These are phyloP conservation scores for Fusarium mexicanum DNA, from an alignment of 2,329 filamentous ascomycete genomes.

Conservation along the genomic window DNA sequence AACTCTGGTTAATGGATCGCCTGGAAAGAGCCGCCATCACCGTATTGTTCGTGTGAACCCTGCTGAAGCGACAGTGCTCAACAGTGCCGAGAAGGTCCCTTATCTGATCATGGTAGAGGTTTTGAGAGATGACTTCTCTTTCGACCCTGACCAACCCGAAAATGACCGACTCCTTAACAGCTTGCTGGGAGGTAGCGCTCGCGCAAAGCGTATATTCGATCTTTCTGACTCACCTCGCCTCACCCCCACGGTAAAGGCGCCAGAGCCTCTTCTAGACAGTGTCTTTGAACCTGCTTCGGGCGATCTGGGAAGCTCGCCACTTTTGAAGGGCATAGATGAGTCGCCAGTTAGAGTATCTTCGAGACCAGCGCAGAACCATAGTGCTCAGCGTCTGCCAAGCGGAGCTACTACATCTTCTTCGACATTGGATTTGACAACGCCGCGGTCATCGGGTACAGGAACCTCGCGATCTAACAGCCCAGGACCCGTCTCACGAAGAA, in stretches of 20 bases:
- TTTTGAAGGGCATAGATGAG: slow-evolving; percentile 69
- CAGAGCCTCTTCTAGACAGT: slow-evolving; percentile 69
- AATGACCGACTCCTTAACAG: slow-evolving; percentile 73
- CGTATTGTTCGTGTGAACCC: slow-evolving; percentile 85
- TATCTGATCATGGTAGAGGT: slow-evolving; percentile 88
- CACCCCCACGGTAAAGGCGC: slow-evolving; percentile 52
- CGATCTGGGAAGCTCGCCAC: slow-evolving; percentile 77
- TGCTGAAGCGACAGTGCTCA: slow-evolving; percentile 83
- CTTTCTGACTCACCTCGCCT: slow-evolving; percentile 71
- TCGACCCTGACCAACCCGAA: slow-evolving; percentile 77
- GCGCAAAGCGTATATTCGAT: slow-evolving; percentile 71
- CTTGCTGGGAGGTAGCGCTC: slow-evolving; percentile 66
- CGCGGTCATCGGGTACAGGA: slow-evolving; percentile 74
- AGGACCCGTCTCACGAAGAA: slow-evolving; percentile 62
- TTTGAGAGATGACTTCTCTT: slow-evolving; percentile 82
- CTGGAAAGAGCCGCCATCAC: slow-evolving; percentile 80
- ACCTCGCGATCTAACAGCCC: slow-evolving; percentile 76
- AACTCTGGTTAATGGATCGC: slow-evolving; percentile 75
- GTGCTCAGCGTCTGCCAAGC: slow-evolving; percentile 67
- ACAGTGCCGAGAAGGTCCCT: slow-evolving; percentile 87
- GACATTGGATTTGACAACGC: slow-evolving; percentile 69
- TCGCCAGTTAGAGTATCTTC: slow-evolving; percentile 49
- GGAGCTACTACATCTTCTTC: slow-evolving; percentile 69
- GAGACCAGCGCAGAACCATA: slow-evolving; percentile 45
- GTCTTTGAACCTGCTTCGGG: slow-evolving; percentile 86